Evolutionary conservation across 352 stramenopile species (phyloP).

Genomic region (Phytophthora pinifolia): DNA sequence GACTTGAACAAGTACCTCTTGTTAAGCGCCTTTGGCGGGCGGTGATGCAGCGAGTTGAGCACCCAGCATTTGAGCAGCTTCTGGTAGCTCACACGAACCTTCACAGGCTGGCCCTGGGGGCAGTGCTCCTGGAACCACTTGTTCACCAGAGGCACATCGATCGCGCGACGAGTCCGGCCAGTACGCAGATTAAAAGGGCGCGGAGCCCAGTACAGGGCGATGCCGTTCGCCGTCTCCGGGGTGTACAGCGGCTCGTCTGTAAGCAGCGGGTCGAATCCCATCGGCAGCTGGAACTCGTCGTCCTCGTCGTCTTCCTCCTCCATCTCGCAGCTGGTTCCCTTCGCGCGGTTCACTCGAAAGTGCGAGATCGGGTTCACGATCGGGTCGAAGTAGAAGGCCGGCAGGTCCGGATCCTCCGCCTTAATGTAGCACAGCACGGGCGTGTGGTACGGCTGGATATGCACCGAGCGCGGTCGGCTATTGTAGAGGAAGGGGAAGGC

Average conservation of each 20-base stretch:
- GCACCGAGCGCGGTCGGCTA: conserved; percentile 94
- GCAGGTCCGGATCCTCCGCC: conserved; percentile 93
- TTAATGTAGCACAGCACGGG: conserved; percentile 98
- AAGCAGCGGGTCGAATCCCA: conserved; percentile 92
- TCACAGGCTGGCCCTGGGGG: conserved; percentile 97
- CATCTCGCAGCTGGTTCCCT: conserved; percentile 30
- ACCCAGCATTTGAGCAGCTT: conserved; percentile 99
- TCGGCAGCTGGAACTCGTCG: conserved; percentile 88
- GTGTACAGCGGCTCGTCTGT: conserved; percentile 94
- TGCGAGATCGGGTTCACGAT: conserved; percentile 98
- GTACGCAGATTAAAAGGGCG: conserved; percentile 98
- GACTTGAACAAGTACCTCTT: conserved; percentile 99
- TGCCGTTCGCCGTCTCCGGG: conserved; percentile 95
- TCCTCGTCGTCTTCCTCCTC: conserved; percentile 72
- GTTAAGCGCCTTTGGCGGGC: conserved; percentile 92
- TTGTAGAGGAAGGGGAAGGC: conserved; percentile 99
- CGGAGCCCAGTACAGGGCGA: conserved; percentile 98
- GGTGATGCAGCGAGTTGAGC: conserved; percentile 97
- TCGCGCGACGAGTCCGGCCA: conserved; percentile 93
- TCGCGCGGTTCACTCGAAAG: conserved; percentile 83
- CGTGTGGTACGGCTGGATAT: conserved; percentile 96
- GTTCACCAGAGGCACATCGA: conserved; percentile 99
- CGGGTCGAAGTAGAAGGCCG: conserved; percentile 97
- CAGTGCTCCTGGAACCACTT: conserved; percentile 99
- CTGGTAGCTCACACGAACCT: conserved; percentile 99